phyloP scores from a whole-genome alignment of 140 eudicot genomes.

The Senecio squalidus region DNA sequence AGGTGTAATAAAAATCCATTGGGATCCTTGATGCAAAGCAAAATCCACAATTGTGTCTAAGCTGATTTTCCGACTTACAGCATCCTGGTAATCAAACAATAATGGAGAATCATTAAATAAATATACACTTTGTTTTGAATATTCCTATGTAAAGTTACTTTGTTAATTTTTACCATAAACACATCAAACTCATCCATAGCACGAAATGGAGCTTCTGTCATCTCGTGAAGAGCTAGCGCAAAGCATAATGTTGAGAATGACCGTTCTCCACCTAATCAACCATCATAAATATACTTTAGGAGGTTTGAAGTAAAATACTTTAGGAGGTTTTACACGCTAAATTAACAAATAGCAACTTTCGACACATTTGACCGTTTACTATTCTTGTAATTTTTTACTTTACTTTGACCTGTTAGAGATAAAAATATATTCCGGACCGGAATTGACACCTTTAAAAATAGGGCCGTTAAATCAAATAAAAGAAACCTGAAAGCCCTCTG shows the following conservation, averaged over 20 bases:
- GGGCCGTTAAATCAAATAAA: background rate
- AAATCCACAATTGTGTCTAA: constrained; percentile 83
- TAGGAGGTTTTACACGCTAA: too few species aligned
- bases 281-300: constrained; percentile 7
- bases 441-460: background rate
- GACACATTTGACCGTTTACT: too few species aligned
- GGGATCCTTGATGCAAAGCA: constrained; percentile 81
- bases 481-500: constrained; percentile 84
- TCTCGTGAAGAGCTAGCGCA: constrained; percentile 91
- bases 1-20: constrained; percentile 96
- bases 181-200: constrained; percentile 99
- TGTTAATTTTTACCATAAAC: constrained; percentile 60
- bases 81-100: constrained; percentile 57
- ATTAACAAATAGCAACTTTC: too few species aligned
- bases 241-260: constrained; percentile 93
- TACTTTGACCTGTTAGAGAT: constrained; percentile 3
- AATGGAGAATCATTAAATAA: background rate
- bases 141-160: background rate
- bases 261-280: constrained; percentile 75
- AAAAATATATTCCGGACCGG: too few species aligned
- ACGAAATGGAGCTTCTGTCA: constrained; percentile 95
- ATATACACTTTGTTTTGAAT: background rate
- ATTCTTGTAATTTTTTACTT: too few species aligned
- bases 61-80: constrained; percentile 93
- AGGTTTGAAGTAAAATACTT: too few species aligned